Percentiles rank a stretch among this genome's conserved stretches.
Evolutionary conservation across 805 yeast genomes (phyloP).

Genomic region (Starmerella cellae): DNA sequence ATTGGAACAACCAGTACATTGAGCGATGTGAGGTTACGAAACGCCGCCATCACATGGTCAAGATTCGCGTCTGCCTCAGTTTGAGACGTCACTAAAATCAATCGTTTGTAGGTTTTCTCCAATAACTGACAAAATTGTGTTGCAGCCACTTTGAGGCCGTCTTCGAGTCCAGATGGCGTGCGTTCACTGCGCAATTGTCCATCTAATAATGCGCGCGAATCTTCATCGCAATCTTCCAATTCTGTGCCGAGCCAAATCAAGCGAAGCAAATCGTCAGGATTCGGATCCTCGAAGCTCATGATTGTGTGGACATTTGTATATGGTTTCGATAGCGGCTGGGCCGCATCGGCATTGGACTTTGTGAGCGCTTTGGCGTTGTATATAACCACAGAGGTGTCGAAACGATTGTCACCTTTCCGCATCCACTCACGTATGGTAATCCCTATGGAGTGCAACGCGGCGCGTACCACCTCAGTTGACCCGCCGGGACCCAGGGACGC

Average conservation of each 20-base stretch:
- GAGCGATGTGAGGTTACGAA: background rate
- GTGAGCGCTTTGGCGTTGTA: background rate
- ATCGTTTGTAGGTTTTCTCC: background rate
- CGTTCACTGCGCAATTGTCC: background rate
- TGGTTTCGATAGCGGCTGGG: background rate
- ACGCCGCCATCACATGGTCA: background rate
- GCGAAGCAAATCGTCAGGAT: background rate
- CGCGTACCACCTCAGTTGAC: background rate
- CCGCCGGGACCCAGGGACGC: background rate
- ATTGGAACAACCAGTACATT: background rate
- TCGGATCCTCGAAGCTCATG: background rate
- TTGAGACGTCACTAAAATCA: background rate
- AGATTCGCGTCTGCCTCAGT: background rate
- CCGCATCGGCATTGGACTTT: background rate
- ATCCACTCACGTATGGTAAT: background rate
- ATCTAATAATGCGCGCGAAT: background rate
- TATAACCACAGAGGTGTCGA: constrained; percentile 2
- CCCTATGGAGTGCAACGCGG: background rate
- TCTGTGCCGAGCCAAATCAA: background rate
- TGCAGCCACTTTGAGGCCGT: background rate
- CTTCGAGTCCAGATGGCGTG: background rate
- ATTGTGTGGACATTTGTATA: background rate
- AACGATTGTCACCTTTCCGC: constrained; percentile 1
- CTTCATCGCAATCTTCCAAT: background rate
- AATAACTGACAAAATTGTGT: background rate